Conservation (phyloP, 192 early-diverging fungal genomes). For the Coemansia sp. region DNA sequence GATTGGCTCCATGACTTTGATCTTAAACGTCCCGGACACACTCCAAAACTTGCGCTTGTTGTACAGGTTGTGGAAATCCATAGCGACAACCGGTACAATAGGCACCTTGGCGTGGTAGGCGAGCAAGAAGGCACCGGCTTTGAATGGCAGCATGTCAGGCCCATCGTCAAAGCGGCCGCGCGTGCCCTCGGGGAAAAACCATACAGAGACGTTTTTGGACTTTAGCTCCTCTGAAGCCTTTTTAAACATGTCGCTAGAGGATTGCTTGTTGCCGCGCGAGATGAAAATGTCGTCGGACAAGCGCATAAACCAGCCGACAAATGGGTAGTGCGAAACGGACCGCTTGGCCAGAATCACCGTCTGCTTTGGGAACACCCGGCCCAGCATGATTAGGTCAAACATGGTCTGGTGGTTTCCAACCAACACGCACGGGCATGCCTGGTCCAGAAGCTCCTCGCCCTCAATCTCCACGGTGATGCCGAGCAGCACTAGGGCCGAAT, state of each 20-base stretch:
- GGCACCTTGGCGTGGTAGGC: constrained; percentile 88
- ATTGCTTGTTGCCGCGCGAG: constrained; percentile 77
- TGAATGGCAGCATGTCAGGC: constrained; percentile 79
- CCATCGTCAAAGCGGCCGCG: constrained; percentile 67
- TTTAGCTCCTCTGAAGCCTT: constrained; percentile 74
- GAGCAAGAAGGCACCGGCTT: constrained; percentile 92
- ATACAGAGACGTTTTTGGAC: constrained; percentile 74
- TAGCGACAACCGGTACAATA: constrained; percentile 82
- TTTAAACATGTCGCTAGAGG: constrained; percentile 78
- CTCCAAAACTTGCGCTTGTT: constrained; percentile 40
- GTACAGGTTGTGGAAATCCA: constrained; percentile 61
- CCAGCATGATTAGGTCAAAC: constrained; percentile 73
- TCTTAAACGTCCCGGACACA: constrained; percentile 37
- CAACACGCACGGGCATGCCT: constrained; percentile 61
- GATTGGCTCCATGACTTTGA: constrained; percentile 50
- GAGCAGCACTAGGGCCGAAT: constrained; percentile 49
- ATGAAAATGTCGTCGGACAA: constrained; percentile 87
- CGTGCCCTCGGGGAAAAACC: constrained; percentile 94
- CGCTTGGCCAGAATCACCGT: constrained; percentile 74
- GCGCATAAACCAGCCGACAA: constrained; percentile 72
- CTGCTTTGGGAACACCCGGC: constrained; percentile 69
- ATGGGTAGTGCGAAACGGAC: constrained; percentile 67
- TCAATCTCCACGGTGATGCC: constrained; percentile 63
- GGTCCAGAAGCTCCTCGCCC: constrained; percentile 56
- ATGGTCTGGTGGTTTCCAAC: constrained; percentile 86